Evolutionary conservation across 768 basidiomycete species (phyloP).

Genomic region (Mycena vulgaris): DNA sequence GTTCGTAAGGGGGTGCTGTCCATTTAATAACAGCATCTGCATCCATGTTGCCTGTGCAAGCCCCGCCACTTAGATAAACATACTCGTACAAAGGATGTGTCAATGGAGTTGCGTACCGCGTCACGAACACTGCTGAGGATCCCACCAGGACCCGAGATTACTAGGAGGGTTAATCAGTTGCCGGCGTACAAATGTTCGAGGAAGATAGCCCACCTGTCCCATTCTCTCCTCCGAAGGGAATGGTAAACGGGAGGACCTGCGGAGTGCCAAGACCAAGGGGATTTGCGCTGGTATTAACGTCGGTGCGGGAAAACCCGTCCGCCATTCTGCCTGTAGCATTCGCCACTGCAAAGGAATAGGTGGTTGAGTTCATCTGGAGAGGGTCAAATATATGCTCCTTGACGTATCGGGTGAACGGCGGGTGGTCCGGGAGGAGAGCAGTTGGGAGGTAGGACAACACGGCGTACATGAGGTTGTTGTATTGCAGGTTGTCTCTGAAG

Average conservation of each 20-base stretch:
- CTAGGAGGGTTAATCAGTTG: too few relatives aligned
- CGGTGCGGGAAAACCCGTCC: background rate
- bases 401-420: background rate
- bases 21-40: background rate
- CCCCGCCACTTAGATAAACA: background rate
- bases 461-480: slow-evolving; percentile 3
- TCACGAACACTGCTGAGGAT: too few relatives aligned
- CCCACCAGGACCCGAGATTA: too few relatives aligned
- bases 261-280: background rate
- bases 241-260: too few relatives aligned
- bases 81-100: too few relatives aligned
- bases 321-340: background rate
- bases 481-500: background rate
- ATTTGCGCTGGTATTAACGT: background rate
- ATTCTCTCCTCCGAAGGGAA: too few relatives aligned
- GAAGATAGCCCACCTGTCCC: too few relatives aligned
- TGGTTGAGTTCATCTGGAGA: background rate
- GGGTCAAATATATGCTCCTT: slow-evolving; percentile 3
- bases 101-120: too few relatives aligned
- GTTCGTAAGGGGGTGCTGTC: background rate
- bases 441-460: background rate
- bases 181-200: too few relatives aligned
- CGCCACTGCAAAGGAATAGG: background rate
- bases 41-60: background rate
- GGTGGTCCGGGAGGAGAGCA: background rate